Percentiles rank a stretch among this genome's conserved stretches.
phyloP scores from a whole-genome alignment of 495 filamentous ascomycete genomes.

The Lentithecium fluviatile region DNA sequence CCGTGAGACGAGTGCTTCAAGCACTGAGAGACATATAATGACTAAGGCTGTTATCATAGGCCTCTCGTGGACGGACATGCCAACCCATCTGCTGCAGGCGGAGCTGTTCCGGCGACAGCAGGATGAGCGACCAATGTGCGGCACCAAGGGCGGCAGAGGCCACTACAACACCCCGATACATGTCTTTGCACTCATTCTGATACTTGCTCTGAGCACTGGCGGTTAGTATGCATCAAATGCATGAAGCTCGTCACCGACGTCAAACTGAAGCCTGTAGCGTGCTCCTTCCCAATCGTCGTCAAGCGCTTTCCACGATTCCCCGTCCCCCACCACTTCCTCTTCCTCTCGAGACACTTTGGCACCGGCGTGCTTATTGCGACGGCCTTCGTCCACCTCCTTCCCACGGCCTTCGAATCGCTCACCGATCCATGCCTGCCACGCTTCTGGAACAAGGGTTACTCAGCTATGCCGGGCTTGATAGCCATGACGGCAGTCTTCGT shows the following conservation, averaged over 20 bases:
- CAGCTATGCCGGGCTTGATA: slow-evolving; percentile 48
- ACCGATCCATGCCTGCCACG: slow-evolving; percentile 48
- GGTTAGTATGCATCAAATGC: slow-evolving; percentile 19
- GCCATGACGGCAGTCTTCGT: slow-evolving; percentile 45
- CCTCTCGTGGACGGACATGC: slow-evolving; percentile 34
- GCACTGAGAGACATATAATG: too few species aligned
- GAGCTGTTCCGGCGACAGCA: slow-evolving; percentile 42
- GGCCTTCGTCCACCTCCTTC: slow-evolving; percentile 50
- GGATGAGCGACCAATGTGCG: slow-evolving; percentile 38
- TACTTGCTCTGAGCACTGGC: slow-evolving; percentile 42
- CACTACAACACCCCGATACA: slow-evolving; percentile 47
- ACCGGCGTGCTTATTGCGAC: slow-evolving; percentile 53
- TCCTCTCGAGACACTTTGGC: slow-evolving; percentile 50
- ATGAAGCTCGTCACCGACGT: neutral
- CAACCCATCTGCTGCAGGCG: slow-evolving; percentile 38
- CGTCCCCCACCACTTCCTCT: slow-evolving; percentile 46
- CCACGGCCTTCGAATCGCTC: slow-evolving; percentile 47
- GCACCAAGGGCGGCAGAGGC: slow-evolving; percentile 33
- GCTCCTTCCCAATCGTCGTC: slow-evolving; percentile 47
- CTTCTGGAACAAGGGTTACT: slow-evolving; percentile 49
- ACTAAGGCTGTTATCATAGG: slow-evolving; percentile 13
- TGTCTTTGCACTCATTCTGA: slow-evolving; percentile 45
- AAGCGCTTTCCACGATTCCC: slow-evolving; percentile 43
- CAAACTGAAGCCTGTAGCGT: slow-evolving; percentile 33
- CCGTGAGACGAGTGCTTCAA: too few species aligned